Percentiles rank a stretch among this genome's conserved stretches.
These are phyloP conservation scores for Globisporangium nunn DNA, from an alignment of 352 stramenopile genomes.

Conservation along the genomic window DNA sequence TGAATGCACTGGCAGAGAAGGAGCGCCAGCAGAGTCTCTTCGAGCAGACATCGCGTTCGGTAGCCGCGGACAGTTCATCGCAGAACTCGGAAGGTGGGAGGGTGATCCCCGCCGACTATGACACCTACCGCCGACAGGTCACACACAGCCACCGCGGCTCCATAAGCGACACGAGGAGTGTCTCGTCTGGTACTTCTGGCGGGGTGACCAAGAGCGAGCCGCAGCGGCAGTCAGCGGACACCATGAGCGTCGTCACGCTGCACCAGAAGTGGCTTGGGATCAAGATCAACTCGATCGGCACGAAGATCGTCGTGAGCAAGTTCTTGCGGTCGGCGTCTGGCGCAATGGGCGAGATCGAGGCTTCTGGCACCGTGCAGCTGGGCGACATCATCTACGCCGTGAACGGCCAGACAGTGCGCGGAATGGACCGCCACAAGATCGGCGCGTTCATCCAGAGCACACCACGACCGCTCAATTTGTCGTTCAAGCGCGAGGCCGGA, in stretches of 20 bases:
- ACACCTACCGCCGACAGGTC: slow-evolving; percentile 13
- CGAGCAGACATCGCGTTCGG: not conserved
- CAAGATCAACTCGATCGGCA: slow-evolving; percentile 74
- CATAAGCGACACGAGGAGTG: slow-evolving; percentile 9
- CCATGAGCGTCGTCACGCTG: slow-evolving; percentile 34
- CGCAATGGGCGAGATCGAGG: slow-evolving; percentile 61
- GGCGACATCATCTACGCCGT: slow-evolving; percentile 59
- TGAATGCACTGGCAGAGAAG: not conserved
- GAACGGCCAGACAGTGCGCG: slow-evolving; percentile 50
- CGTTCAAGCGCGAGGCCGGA: slow-evolving; percentile 38
- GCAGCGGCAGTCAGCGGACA: slow-evolving; percentile 5
- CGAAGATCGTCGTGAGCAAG: slow-evolving; percentile 65
- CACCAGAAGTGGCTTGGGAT: slow-evolving; percentile 67
- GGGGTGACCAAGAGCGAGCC: slow-evolving; percentile 9
- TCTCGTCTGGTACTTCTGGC: slow-evolving; percentile 2
- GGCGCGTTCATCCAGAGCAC: slow-evolving; percentile 49
- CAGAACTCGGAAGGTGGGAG: not conserved
- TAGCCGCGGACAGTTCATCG: too few relatives aligned
- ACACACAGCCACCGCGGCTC: slow-evolving; percentile 12
- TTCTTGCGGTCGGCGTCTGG: slow-evolving; percentile 53
- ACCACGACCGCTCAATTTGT: slow-evolving; percentile 47
- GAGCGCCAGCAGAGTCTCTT: not conserved
- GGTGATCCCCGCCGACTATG: slow-evolving; percentile 3
- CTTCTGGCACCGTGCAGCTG: slow-evolving; percentile 43
- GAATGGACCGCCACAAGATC: slow-evolving; percentile 57